Evolutionary conservation across 2,329 filamentous ascomycete genomes (phyloP).

Genomic region (Ceratocystis destructans): DNA sequence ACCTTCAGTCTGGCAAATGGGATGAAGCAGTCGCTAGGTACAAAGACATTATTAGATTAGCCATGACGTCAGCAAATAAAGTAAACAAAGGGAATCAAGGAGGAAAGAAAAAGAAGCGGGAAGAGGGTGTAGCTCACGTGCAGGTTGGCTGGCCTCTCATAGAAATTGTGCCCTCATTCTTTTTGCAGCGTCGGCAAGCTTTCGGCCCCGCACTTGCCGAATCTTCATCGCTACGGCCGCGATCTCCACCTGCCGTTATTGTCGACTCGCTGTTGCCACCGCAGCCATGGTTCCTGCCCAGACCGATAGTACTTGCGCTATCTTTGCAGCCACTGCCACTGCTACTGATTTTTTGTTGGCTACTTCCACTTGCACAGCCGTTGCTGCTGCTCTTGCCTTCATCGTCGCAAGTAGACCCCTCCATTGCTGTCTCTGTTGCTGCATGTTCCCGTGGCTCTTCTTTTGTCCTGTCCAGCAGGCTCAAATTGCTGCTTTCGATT

Average conservation of each 20-base stretch:
- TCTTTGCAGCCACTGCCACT: neutral
- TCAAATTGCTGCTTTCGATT: neutral
- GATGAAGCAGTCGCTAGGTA: slow-evolving; percentile 50
- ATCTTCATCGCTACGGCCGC: neutral
- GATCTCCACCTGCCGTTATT: neutral
- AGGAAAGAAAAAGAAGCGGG: neutral
- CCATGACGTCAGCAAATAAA: slow-evolving; percentile 16
- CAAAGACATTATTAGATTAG: neutral
- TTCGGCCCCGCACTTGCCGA: slow-evolving; percentile 11
- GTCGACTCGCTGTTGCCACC: neutral
- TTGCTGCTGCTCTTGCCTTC: neutral
- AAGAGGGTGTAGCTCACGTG: slow-evolving; percentile 20
- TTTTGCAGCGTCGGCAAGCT: slow-evolving; percentile 17
- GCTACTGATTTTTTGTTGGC: neutral
- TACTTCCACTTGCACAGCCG: neutral
- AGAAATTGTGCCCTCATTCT: slow-evolving; percentile 13
- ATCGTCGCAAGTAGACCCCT: neutral
- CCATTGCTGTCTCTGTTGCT: neutral
- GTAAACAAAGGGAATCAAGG: neutral
- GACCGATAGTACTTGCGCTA: neutral
- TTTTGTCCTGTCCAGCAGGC: slow-evolving; percentile 7
- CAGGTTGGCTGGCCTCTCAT: slow-evolving; percentile 22
- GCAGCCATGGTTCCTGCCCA: neutral
- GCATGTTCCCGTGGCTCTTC: neutral
- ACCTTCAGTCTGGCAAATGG: slow-evolving; percentile 67